Base-by-base conservation (phyloP, 495 filamentous ascomycete species). In the Extremus antarcticus region DNA sequence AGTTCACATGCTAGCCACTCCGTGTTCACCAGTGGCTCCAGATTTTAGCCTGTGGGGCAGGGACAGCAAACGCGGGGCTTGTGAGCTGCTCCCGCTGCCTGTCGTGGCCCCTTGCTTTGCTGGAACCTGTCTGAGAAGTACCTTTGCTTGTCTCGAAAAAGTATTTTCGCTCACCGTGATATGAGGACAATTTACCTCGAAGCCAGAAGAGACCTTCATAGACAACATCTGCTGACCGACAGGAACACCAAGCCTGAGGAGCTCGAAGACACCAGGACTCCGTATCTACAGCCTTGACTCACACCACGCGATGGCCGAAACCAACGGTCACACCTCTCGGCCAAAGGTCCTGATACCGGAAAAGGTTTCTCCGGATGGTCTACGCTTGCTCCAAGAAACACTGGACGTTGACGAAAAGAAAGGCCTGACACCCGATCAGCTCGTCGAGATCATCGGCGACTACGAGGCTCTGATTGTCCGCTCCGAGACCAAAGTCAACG, bases 401-500 rank as follows among this genome's bases (percentile, higher is more conserved):
- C 76, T 83, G 61, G 75, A 80, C 20, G 79, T 87, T 19, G 71
- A 85, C 58, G 79, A 82, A 49, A 67, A 74, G 16, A 75, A 76
- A 54, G 75, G 76, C 3, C 65, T 85, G 16, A 74, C 73, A 17
- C 55, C 80, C 1, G 70, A 76, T 1, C 75, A 83, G 48, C 71
- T 87, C n/a, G 60, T 78, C 23, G 32, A 63, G 0, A 76, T 81
- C 50, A 84, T 88, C 52, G 73, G 77, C 0, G 59, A 71, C 4
- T 86, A 86, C 65, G 77, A 86, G 38, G 84, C 78, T 3, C 73
- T 88, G 22, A 79, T 88, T 23, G 78, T 88, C 17, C 80, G 84
- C 1, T 85, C 82, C 41, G 83, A 88, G 63, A 86, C 83, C 11
- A 82, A 85, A 60, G 83, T 86, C 25, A 85, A 80, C 0, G 74